Percentiles rank a stretch among this genome's conserved stretches.
Conservation (phyloP, 2,329 filamentous ascomycete species). For the Colletotrichum tamarilloi region DNA sequence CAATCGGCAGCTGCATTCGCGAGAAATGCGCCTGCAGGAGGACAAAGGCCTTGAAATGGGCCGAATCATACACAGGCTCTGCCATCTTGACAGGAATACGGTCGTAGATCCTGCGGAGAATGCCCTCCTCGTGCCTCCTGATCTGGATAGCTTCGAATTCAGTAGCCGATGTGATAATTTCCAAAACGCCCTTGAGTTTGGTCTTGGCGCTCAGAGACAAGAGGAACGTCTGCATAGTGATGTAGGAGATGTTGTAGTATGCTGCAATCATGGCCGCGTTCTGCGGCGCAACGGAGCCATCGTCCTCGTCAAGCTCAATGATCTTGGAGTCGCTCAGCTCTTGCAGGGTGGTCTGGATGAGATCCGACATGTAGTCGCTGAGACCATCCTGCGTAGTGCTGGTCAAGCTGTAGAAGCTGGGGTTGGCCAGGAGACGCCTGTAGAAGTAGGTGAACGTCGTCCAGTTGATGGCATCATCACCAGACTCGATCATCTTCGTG, state of each 20-base stretch:
- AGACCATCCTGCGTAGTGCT: constrained; percentile 92
- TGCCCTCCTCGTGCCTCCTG: constrained; percentile 87
- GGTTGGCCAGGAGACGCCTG: constrained; percentile 91
- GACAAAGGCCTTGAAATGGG: constrained; percentile 98
- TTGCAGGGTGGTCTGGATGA: constrained; percentile 92
- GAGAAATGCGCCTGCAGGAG: constrained; percentile 97
- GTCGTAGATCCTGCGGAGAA: constrained; percentile 93
- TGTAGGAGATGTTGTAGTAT: constrained; percentile 99
- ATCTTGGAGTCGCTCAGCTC: constrained; percentile 94
- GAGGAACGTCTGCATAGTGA: constrained; percentile 99
- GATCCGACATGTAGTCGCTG: constrained; percentile 92
- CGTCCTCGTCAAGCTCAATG: constrained; percentile 93
- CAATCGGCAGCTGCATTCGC: constrained; percentile 94
- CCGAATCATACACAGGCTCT: constrained; percentile 86
- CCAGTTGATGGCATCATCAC: constrained; percentile 98
- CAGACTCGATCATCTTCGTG: constrained; percentile 93
- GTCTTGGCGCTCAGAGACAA: constrained; percentile 88
- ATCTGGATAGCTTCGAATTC: constrained; percentile 98
- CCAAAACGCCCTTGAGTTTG: constrained; percentile 95
- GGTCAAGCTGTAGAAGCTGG: constrained; percentile 92
- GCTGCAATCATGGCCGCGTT: constrained; percentile 98
- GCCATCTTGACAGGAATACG: constrained; percentile 96
- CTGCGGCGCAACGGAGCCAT: constrained; percentile 87
- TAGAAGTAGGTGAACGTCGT: constrained; percentile 99
- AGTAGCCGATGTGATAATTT: constrained; percentile 96